Conservation (phyloP, 768 basidiomycete species). For the Lentinula sp. region DNA sequence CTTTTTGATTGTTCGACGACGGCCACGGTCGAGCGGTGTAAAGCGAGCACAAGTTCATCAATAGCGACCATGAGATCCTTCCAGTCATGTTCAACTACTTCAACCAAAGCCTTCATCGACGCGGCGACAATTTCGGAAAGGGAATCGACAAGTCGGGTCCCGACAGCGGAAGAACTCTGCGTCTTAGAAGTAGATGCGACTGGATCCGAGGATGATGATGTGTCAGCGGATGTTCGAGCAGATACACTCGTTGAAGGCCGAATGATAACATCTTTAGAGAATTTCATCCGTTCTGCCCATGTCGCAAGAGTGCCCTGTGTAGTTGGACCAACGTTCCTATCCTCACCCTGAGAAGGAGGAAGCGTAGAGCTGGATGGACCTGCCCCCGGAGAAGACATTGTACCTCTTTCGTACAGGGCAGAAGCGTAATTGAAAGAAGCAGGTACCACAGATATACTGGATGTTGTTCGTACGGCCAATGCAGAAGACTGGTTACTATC, state of each 20-base stretch:
- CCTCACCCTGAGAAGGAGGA: constrained; percentile 16
- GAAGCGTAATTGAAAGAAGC: neutral
- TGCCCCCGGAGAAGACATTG: constrained; percentile 10
- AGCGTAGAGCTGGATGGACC: constrained; percentile 19
- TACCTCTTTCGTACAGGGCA: constrained; percentile 9
- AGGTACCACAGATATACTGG: constrained; percentile 1
- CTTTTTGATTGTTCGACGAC: constrained; percentile 44
- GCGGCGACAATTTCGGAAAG: constrained; percentile 44
- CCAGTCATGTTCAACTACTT: constrained; percentile 44
- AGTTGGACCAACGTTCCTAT: constrained; percentile 14
- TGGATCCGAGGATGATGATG: constrained; percentile 12
- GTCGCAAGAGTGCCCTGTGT: constrained; percentile 15
- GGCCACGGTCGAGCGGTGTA: constrained; percentile 41
- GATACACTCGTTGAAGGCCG: constrained; percentile 22
- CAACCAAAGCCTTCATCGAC: constrained; percentile 35
- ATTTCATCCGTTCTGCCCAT: constrained; percentile 17
- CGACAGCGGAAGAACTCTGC: constrained; percentile 23
- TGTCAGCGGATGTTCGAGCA: neutral
- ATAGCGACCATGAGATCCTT: constrained; percentile 53
- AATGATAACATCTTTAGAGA: constrained; percentile 26
- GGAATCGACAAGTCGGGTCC: constrained; percentile 35
- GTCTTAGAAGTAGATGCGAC: constrained; percentile 10
- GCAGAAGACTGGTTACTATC: constrained; percentile 2
- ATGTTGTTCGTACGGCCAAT: neutral
- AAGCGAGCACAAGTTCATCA: constrained; percentile 47